Base-by-base conservation (phyloP, 2,329 filamentous ascomycete species). In the Alternaria sp. region DNA sequence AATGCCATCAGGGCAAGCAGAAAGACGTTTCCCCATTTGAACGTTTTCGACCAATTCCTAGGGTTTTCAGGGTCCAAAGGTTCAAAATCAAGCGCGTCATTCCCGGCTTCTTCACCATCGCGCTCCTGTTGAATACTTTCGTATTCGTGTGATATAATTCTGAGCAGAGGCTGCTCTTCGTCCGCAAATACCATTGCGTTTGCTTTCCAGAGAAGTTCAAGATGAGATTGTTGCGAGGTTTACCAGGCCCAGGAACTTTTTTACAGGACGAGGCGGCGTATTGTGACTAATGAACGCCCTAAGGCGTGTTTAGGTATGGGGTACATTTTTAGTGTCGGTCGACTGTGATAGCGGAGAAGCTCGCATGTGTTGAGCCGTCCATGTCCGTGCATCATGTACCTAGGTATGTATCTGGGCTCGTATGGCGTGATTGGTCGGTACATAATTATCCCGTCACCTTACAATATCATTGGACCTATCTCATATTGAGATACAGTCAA, bases 1-100 rank as follows among this genome's bases (percentile, higher is more conserved):
- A 78, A 78, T 6, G 75, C 74, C 68, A 74, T 74, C 16, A 66
- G 67, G 18, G 75, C 74, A 34, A 78, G 68, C 38, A 78, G 55
- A 30, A 69, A 61, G 12, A 78, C 75, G 54, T 77, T 72, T 22
- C 60, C 63, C 72, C 73, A 76, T 54, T 75, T 77, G 43, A 73
- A 77, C 16, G 57, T 62, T 20, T 55, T 18, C 2, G 70, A 64
- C 76, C 76, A 78, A 42, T 78, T 67, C 39, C 65, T 59, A 6
- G 75, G 75, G 48, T 76, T 67, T 34, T 76, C 72, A 51, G 59
- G 58, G 56, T 77, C 74, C 36, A 68, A 59, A 22, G 65, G 62
- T 22, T 76, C 69, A 52, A 78, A 78, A 44, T 74, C 72, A 68
- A 71, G 32, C 63, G 16, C 30, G 22, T 47, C 47, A 28, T 59